These are phyloP conservation scores for Microbotryum saponariae DNA, from an alignment of 1,284 basidiomycete genomes.

Conservation along the genomic window DNA sequence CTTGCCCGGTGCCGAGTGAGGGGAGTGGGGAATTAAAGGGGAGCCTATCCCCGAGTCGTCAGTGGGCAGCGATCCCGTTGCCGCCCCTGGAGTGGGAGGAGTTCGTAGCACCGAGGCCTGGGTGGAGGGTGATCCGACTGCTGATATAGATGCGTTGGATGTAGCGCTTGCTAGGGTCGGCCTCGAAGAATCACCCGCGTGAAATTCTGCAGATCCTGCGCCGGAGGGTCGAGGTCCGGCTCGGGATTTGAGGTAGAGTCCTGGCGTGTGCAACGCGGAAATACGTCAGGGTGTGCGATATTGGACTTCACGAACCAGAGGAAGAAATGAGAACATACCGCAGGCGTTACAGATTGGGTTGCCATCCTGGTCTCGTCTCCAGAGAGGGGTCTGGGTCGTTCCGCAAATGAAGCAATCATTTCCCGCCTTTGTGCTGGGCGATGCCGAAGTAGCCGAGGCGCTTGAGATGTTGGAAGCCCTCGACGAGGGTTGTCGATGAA, in stretches of 20 bases:
- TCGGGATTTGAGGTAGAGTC: slow-evolving; percentile 21
- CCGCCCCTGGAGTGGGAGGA: background rate
- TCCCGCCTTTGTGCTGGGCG: background rate
- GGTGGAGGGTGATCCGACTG: background rate
- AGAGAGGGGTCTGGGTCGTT: slow-evolving; percentile 84
- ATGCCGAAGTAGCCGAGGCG: no score
- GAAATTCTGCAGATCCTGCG: background rate
- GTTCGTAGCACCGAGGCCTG: background rate
- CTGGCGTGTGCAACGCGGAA: background rate
- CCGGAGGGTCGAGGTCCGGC: slow-evolving; percentile 1
- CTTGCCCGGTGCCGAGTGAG: background rate
- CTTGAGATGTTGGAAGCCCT: no score
- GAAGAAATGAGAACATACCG: slow-evolving; percentile 51
- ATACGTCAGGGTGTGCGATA: background rate
- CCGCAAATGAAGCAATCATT: slow-evolving; percentile 78
- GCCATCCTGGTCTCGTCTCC: slow-evolving; percentile 85
- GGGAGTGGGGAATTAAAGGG: background rate
- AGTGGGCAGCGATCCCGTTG: background rate
- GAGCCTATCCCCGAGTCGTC: no score
- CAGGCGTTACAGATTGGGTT: slow-evolving; percentile 78
- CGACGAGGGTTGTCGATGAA: no score
- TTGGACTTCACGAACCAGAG: background rate
- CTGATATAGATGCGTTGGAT: no score
- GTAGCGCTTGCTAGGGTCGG: background rate
- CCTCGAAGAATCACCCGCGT: background rate